Evolutionary conservation across 192 early-diverging fungal species (phyloP), one percentile per base, ranked within the genome.

Genomic region (Podila epigama): DNA sequence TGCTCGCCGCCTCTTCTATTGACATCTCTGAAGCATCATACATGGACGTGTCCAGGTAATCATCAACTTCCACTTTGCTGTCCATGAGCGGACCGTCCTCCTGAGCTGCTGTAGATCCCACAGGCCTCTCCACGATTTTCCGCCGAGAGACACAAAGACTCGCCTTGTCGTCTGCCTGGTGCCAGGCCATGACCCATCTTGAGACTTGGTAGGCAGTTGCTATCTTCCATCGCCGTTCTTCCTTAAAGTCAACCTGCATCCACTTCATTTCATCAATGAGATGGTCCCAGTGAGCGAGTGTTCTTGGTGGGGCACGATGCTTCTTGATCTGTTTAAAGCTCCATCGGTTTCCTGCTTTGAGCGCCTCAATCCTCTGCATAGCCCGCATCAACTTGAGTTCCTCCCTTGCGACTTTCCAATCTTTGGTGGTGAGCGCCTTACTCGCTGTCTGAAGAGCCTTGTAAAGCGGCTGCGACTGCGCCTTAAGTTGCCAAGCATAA

Each of bases 161-260:
- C 2, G 87, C 77, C 73, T 93, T 93, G 71, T 94, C 90, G 7
- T 71, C 64, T 7, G 89, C 67, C 31, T 70, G 58, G 84, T 94
- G 93, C 90, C 91, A 96, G 40, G 92, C 93, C 83, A 90, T 81
- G 9, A 92, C 79, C 70, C 85, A 86, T 40, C 80, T 79, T 0
- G 89, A 87, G 1, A 95, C 53, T 39, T 79, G 85, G 64, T 81
- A 91, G 0, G 94, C 91, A 15, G 79, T 83, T 9, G 87, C 90
- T 32, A 91, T 90, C 77, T 96, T 96, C 93, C 92, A 94, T 40
- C 85, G 86, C 40, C 89, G 79, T 66, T 96, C 95, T 60, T 95
- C 88, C 57, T 87, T 87, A 78, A 93, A 95, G 63, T 96, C 95
- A 29, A 85, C 89, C 27, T 84, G 81, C 70, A 90, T 81, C 95